Base-by-base conservation (phyloP, 805 yeast species). In the Yarrowia divulgata region DNA sequence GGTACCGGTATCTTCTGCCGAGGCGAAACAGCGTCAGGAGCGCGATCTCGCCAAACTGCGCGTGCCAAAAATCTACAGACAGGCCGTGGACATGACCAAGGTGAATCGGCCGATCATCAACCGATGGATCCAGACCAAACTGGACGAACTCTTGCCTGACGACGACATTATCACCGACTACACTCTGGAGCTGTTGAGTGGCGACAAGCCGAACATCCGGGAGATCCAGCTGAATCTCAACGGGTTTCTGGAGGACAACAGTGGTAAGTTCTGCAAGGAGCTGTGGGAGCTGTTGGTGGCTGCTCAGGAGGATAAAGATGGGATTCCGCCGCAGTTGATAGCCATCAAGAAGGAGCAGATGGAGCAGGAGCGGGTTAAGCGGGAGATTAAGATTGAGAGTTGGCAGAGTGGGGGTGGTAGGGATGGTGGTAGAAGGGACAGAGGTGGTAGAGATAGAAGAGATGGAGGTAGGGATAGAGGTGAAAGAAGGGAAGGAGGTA, bases 91-190 rank as follows among this genome's bases (percentile, higher is more conserved):
- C 64, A 76, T 80, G 49, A 42, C 75, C 16, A 81, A 80, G 71
- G 81, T 85, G 39, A 79, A 84, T 71, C 71, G 77, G 57, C 72
- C 69, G 0, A 77, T 82, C n/a, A 76, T 85, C 4, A 75, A 78
- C 62, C 71, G 71, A 16, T 85, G 87, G 85, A 77, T 85, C 19
- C 72, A 71, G 2, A 72, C 73, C 4, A 72, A 69, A 69, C 69
- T 85, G 39, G 74, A 78, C 16, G 73, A 77, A 55, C 74, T 78
- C 12, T 73, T 84, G 13, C 85, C 85, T 0, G 87, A 83, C 57
- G 88, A 85, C 71, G 88, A 85, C 32, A 81, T 85, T 3, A 78
- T 83, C 7, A 76, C 79, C 2, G 86, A 82, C 48, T 85, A 83
- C 69, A 74, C 83, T 4, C 75, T 76, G 62, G 87, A 85, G 73